A percentile compares a stretch with the other conserved stretches of the same genome.
Conservation (phyloP, 176 grass and related monocot species). For the Elaeis guineensis region DNA sequence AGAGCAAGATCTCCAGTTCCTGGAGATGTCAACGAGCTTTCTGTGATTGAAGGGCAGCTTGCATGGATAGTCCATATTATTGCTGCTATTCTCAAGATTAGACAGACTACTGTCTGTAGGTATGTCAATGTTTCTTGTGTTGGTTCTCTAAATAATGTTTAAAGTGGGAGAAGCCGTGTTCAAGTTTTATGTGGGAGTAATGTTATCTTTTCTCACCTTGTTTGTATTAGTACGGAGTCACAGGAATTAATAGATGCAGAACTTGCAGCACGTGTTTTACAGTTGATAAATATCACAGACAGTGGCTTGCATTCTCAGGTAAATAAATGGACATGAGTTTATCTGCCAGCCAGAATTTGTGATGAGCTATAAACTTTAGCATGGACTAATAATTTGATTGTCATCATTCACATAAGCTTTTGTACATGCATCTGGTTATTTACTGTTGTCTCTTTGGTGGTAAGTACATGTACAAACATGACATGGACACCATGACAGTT, state of each 20-base stretch:
- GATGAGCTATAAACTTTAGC: too few relatives aligned
- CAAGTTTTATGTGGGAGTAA: conserved; percentile 3
- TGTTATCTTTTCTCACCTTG: conserved; percentile 14
- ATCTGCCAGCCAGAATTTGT: neutral
- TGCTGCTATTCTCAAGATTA: conserved; percentile 89
- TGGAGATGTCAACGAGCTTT: conserved; percentile 66
- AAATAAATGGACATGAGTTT: conserved; percentile 24
- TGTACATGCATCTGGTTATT: too few relatives aligned
- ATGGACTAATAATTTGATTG: too few relatives aligned
- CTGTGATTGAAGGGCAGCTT: conserved; percentile 96
- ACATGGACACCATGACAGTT: too few relatives aligned
- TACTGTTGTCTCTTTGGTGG: too few relatives aligned
- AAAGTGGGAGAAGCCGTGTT: neutral
- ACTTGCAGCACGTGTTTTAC: conserved; percentile 81
- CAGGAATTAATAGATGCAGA: conserved; percentile 97
- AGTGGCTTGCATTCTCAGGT: conserved; percentile 76
- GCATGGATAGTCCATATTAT: conserved; percentile 97
- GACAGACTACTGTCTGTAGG: conserved; percentile 71
- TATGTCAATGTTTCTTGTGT: conserved; percentile 24
- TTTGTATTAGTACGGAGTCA: conserved; percentile 59
- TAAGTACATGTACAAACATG: too few relatives aligned
- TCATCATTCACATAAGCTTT: too few relatives aligned
- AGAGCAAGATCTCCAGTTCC: conserved; percentile 63
- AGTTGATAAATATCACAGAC: conserved; percentile 89
- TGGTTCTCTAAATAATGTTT: conserved; percentile 18